Base-by-base conservation (phyloP, 2,329 filamentous ascomycete species). In the Colletotrichum cereale region DNA sequence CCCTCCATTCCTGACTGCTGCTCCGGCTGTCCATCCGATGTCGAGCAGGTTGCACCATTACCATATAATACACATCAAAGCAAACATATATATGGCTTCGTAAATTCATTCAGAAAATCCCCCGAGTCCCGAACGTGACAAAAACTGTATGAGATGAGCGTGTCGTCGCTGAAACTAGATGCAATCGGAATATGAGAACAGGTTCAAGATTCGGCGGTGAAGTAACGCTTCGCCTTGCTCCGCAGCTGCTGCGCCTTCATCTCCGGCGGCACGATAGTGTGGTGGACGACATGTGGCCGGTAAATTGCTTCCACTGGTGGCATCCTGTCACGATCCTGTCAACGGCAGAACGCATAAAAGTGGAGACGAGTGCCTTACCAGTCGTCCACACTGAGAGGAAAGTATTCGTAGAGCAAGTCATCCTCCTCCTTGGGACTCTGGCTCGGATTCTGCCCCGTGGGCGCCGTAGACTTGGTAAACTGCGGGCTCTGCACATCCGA, bases 391-490 rank as follows among this genome's bases (percentile, higher is more conserved):
- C 92, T 95, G 21, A 98, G 86, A 0, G 95, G 95, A 74, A 98
- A 98, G 79, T 98, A 98, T 82, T 98, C 95, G 79, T 98, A 98
- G 24, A 98, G 84, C 74, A 95, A 84, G 81, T 98, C 95, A 0
- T 91, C 91, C 75, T 92, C 92, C 76, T 97, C 94, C 74, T 91
- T 83, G 42, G 93, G 87, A 78, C 92, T 91, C 78, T 89, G 87
- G 75, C 86, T 86, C 56, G 77, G 75, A 63, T 81, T 81, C 29
- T 82, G 80, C 5, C 78, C 81, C 2, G 78, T 77, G 12, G 77
- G 76, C 7, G 79, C 74, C 68, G 80, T 75, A 73, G 74, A 71
- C 74, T 85, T 86, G n/a, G 80, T 74, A n/a, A 83, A 81, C 56
- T 83, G 82, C 2, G 88, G 87, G 73, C 87, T 89, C 34, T 85